Percentiles rank a stretch among this genome's conserved stretches.
Conservation (phyloP, 2,329 filamentous ascomycete genomes). For the Aspergillus sp. region DNA sequence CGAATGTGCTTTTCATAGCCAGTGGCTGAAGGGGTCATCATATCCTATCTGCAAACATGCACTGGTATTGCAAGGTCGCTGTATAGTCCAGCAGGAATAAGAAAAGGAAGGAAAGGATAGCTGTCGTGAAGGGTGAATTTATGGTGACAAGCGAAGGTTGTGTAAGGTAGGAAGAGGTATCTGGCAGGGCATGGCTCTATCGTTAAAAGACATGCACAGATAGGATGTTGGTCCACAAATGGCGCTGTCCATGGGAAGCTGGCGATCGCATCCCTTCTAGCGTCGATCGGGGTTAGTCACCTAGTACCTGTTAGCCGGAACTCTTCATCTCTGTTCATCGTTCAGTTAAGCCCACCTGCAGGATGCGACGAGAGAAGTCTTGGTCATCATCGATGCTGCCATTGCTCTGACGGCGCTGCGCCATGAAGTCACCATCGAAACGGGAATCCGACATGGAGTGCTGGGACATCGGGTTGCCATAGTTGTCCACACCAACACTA, state of each 20-base stretch:
- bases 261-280: constrained; percentile 16
- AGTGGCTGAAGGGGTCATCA: constrained; percentile 1
- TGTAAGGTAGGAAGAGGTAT: constrained; percentile 6
- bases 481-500: constrained; percentile 76
- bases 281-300: constrained; percentile 38
- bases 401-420: constrained; percentile 81
- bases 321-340: too few species aligned
- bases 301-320: constrained; percentile 13
- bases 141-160: constrained; percentile 16
- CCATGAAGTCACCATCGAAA: constrained; percentile 80
- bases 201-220: constrained; percentile 19
- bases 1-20: constrained; percentile 6
- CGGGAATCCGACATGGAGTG: constrained; percentile 77
- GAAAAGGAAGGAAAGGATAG: constrained; percentile 5
- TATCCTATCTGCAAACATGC: constrained; percentile 15
- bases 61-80: constrained; percentile 33
- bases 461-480: constrained; percentile 61
- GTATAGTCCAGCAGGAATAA: constrained; percentile 27
- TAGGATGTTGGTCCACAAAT: constrained; percentile 8
- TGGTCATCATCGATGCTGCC: constrained; percentile 97
- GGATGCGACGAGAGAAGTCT: constrained; percentile 93
- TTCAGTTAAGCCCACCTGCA: constrained; percentile 66
- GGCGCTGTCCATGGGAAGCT: constrained; percentile 1
- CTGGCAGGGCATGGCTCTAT: constrained; percentile 17
- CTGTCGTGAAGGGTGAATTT: constrained; percentile 9